phyloP scores from a whole-genome alignment of 441 rosid genomes.

The Eugenia klotzschiana region DNA sequence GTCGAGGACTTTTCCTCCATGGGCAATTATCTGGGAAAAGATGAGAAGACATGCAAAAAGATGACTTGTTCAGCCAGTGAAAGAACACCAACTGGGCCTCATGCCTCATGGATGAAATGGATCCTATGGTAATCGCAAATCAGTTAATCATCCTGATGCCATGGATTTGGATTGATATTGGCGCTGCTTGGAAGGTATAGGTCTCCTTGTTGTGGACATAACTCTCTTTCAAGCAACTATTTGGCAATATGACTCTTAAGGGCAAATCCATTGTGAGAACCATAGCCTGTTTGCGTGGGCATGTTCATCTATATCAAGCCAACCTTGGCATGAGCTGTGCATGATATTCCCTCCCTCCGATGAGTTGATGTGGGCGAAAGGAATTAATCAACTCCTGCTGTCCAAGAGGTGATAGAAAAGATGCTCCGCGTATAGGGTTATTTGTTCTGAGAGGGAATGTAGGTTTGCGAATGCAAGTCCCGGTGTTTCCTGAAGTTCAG shows the following conservation, averaged over 20 bases:
- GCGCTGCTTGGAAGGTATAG: neutral
- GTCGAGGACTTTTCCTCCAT: neutral
- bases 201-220: neutral
- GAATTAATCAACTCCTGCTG: neutral
- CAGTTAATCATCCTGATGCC: neutral
- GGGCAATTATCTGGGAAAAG: neutral
- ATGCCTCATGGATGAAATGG: neutral
- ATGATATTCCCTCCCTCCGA: neutral
- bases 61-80: neutral
- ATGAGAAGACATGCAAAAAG: neutral
- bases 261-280: neutral
- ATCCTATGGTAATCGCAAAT: neutral
- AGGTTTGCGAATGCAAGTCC: neutral
- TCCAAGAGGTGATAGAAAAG: neutral
- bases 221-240: neutral
- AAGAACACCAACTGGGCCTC: neutral
- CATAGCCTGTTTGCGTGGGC: neutral
- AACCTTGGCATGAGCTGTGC: neutral
- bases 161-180: neutral
- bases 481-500: neutral
- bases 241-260: neutral
- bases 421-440: neutral
- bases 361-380: neutral
- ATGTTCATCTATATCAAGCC: neutral
- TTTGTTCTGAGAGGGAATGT: neutral